phyloP scores from a whole-genome alignment of 805 yeast genomes.

The Saccharomycopsis microspora region DNA sequence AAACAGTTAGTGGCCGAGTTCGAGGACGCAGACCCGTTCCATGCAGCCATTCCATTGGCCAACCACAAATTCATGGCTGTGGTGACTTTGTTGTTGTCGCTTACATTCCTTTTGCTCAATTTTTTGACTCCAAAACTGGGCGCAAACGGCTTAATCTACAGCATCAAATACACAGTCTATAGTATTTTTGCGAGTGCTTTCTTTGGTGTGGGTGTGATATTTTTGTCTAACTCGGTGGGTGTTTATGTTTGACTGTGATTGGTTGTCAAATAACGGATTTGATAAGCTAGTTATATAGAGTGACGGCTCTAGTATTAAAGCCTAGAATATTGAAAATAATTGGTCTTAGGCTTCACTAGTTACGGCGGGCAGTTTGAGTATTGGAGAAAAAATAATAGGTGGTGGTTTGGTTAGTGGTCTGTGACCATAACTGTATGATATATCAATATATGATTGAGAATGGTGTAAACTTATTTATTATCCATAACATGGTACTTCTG shows the following conservation, averaged over 20 bases:
- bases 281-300: background rate
- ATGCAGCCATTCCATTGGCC: conserved; percentile 7
- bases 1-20: conserved; percentile 1
- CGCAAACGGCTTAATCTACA: background rate
- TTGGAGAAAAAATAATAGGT: too few relatives aligned
- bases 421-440: too few relatives aligned
- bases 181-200: conserved; percentile 8
- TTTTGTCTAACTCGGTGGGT: conserved; percentile 13
- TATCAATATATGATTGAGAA: too few relatives aligned
- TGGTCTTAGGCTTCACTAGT: too few relatives aligned
- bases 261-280: background rate
- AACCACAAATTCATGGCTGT: conserved; percentile 9
- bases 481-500: too few relatives aligned
- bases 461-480: too few relatives aligned
- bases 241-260: conserved; percentile 9
- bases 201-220: conserved; percentile 14
- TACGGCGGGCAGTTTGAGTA: too few relatives aligned
- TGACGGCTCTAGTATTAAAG: too few relatives aligned
- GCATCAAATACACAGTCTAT: conserved; percentile 6
- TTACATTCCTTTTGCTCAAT: conserved; percentile 7
- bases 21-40: background rate
- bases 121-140: conserved; percentile 4
- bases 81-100: background rate
- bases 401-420: too few relatives aligned
- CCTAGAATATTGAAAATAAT: too few relatives aligned